Evolutionary conservation across 2,329 filamentous ascomycete genomes (phyloP), one percentile per base, ranked within the genome.

Genomic region (Kalaharituber pfeilii): DNA sequence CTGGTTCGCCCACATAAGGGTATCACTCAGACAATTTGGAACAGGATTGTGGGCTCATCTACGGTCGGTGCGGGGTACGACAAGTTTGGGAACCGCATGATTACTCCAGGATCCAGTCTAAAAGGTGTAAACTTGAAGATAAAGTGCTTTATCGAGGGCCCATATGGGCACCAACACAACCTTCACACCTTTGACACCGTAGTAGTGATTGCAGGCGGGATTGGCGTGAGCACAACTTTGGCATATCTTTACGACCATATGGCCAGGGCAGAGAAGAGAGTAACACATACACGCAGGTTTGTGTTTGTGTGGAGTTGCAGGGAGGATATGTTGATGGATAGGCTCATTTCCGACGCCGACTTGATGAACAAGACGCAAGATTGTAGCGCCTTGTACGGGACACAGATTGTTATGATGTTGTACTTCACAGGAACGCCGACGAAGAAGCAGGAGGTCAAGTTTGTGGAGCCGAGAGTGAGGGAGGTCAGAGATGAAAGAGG

Each of bases 171-270:
- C 50, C 53, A 51, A 27, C 56, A 57, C 15, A 54, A 56, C 18
- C 53, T 61, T 13, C 57, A 60, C 30, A 54, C 59, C 13, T 61
- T 55, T 45, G 58, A 58, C 29, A 61, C 59, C 1, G 57, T 57
- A 9, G 47, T 61, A 15, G 49, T 61, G 5, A 58, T 61, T 30
- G 59, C 57, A 18, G 59, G 59, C 5, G 59, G 59, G 15, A 58
- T 61, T 8, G 59, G 59, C 4, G 55, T 61, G 15, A 60, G 58
- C 5, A 61, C 59, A 5, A 59, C 57, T 15, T 54, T 61, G 8
- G 58, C 59, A 13, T 61, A 61, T 33, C 50, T 61, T 28, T 55
- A 25, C 30, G 22, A 47, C 25, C 42, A 47, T 25, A 47, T 47
- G 42, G 18, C 18, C 2, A 20, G 42, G 42, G n/a, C 25, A 22